These are phyloP conservation scores for Coriaria nepalensis DNA, from an alignment of 306 rosid species.

Conservation along the genomic window DNA sequence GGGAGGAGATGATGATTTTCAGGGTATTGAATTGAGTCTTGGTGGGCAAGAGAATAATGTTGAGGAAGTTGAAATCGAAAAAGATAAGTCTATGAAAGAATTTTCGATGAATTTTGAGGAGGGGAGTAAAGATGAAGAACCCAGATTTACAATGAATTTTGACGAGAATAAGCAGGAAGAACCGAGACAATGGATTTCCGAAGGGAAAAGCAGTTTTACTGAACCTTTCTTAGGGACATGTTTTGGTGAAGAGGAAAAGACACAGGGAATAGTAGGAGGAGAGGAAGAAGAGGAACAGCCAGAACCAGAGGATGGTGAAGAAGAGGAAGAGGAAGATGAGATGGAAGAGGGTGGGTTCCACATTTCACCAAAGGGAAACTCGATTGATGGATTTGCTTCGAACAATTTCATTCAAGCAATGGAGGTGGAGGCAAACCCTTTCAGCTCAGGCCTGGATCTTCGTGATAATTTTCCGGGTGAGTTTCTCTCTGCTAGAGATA, in stretches of 20 bases:
- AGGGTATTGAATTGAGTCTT: slow-evolving; percentile 39
- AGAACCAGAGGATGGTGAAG: slow-evolving; percentile 27
- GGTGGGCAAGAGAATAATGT: slow-evolving; percentile 38
- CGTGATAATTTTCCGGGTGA: slow-evolving; percentile 41
- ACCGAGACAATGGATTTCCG: slow-evolving; percentile 40
- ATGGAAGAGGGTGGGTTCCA: slow-evolving; percentile 46
- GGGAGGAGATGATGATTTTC: slow-evolving; percentile 27
- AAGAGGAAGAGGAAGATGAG: slow-evolving; percentile 33
- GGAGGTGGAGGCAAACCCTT: slow-evolving; percentile 39
- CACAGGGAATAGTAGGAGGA: slow-evolving; percentile 20
- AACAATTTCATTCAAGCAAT: slow-evolving; percentile 43
- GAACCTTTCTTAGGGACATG: slow-evolving; percentile 49
- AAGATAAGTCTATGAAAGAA: slow-evolving; percentile 25
- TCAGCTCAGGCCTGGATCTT: slow-evolving; percentile 50
- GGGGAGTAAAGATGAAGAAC: background rate
- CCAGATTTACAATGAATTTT: slow-evolving; percentile 31
- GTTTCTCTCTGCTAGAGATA: slow-evolving; percentile 60
- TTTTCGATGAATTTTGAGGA: slow-evolving; percentile 44
- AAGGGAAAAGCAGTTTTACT: slow-evolving; percentile 22
- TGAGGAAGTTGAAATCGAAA: slow-evolving; percentile 20
- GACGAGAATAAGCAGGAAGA: slow-evolving; percentile 40
- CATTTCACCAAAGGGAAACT: slow-evolving; percentile 36
- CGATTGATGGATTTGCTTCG: slow-evolving; percentile 52
- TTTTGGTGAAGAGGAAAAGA: slow-evolving; percentile 18
- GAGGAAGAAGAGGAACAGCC: slow-evolving; percentile 20